These are phyloP conservation scores for Dendrothele bispora DNA, from an alignment of 768 basidiomycete genomes.

Conservation along the genomic window DNA sequence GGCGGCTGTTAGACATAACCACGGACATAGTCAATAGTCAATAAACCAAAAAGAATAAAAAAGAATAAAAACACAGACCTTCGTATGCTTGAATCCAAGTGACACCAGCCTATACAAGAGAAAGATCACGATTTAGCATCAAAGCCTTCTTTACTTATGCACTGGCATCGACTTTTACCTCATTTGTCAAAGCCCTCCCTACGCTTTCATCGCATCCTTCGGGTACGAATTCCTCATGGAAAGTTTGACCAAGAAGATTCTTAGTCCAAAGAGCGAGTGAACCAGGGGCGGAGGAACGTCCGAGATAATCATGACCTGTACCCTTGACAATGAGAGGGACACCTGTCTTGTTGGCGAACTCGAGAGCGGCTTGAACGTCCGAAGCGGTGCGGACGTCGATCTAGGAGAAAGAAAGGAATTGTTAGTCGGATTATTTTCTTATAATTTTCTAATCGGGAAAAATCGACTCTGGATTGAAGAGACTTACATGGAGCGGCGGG, in stretches of 20 bases:
- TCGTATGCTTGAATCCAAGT: conserved; percentile 26
- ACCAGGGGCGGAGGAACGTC: conserved; percentile 27
- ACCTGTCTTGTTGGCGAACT: conserved; percentile 15
- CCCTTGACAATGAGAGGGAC: conserved; percentile 23
- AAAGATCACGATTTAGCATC: conserved; percentile 24
- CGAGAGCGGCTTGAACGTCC: conserved; percentile 20
- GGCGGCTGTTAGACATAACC: background rate
- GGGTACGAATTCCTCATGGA: conserved; percentile 19
- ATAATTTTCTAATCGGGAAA: no score
- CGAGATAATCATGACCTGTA: conserved; percentile 32
- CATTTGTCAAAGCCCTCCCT: background rate
- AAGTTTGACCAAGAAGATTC: conserved; percentile 27
- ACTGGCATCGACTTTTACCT: background rate
- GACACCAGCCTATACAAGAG: conserved; percentile 28
- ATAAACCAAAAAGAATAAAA: no score
- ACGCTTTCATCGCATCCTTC: conserved; percentile 11
- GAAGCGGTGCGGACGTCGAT: conserved; percentile 18
- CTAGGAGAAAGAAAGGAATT: no score
- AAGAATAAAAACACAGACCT: conserved; percentile 20
- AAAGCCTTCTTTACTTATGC: background rate
- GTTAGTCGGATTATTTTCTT: no score
- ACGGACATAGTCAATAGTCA: conserved; percentile 28
- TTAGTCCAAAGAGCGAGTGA: conserved; percentile 37
- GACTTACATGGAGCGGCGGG: no score
- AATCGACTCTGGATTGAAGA: no score